phyloP scores from a whole-genome alignment of 352 stramenopile genomes.

The Pelagophyceae sp. region DNA sequence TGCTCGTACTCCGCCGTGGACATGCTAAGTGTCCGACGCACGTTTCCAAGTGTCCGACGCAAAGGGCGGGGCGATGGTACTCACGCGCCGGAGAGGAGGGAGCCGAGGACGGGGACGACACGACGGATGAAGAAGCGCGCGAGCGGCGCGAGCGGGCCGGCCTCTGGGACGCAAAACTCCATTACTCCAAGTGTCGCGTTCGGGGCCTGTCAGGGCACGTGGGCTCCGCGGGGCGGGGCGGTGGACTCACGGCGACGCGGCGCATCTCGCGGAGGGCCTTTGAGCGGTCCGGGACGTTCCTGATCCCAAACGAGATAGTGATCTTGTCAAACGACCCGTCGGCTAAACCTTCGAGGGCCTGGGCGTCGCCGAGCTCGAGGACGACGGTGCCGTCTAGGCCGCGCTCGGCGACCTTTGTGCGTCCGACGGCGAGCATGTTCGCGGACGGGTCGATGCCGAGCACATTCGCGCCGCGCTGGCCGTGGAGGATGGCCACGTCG shows the following conservation, averaged over 20 bases:
- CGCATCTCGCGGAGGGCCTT: slow-evolving; percentile 57
- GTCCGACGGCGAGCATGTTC: slow-evolving; percentile 54
- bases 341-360: slow-evolving; percentile 34
- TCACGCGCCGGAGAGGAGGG: slow-evolving; percentile 40
- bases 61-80: too few species aligned
- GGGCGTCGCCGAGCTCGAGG: slow-evolving; percentile 46
- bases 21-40: too few species aligned
- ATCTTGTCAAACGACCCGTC: slow-evolving; percentile 50
- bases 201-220: too few species aligned
- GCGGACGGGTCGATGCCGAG: slow-evolving; percentile 56
- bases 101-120: slow-evolving; percentile 46
- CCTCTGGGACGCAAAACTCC: slow-evolving; percentile 48
- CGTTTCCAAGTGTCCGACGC: too few species aligned
- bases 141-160: slow-evolving; percentile 37
- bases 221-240: too few species aligned
- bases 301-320: slow-evolving; percentile 66
- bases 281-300: slow-evolving; percentile 54
- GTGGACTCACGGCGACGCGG: slow-evolving; percentile 37
- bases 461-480: slow-evolving; percentile 30
- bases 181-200: slow-evolving; percentile 43
- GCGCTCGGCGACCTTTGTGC: slow-evolving; percentile 40
- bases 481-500: slow-evolving; percentile 57
- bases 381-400: slow-evolving; percentile 37
- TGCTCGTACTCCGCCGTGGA: slow-evolving; percentile 51
- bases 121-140: slow-evolving; percentile 48